Base-by-base conservation (phyloP, 768 basidiomycete genomes). In the Candolleomyces aberdarensis region DNA sequence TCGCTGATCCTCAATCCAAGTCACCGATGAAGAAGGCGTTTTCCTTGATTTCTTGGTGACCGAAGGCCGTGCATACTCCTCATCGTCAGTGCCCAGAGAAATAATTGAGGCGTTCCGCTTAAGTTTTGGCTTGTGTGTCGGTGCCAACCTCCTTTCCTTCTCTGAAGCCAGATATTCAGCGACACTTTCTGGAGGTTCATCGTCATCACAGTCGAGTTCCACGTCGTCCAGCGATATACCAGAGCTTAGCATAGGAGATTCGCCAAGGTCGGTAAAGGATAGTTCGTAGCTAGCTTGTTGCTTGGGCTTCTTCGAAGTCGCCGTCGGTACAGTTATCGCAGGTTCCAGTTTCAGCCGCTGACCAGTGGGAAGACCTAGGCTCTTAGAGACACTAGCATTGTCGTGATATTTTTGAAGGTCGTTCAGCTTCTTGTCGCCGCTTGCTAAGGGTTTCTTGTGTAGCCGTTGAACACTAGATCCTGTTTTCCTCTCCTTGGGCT, bases 271-370 rank as follows among this genome's bases (percentile, higher is more conserved):
- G 5, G 81, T 70, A 51, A 87, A 79, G 55, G 83, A 74, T 22
- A 88, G 63, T 60, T 83, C 76, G 62, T 85, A 85, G 62, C 83
- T 75, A 26, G 81, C 26, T 26, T 26, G 26, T 26, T 26, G 77
- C 3, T 65, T 62, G 8, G 70, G 43, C 54, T 68, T 69, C 13
- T 62, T 55, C 48, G 49, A 8, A 65, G 62, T 74, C 75, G 50
- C 68, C 60, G 75, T 75, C n/a, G 62, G 65, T 56, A 65, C 60
- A 32, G 63, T 47, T 3, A 53, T 58, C 32, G 15, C 5, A 40
- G 13, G 14, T 26, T 49, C 49, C n/a, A 82, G 63, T 66, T 83
- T 87, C 67, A 83, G 66, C 29, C 79, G 77, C 56, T 75, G 74
- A 17, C 79, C 79, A 41, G 74, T 70, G 7, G 71, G 67, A 26